Base-by-base conservation (phyloP, 768 basidiomycete genomes). In the Rhodosporidiobolus odoratus region DNA sequence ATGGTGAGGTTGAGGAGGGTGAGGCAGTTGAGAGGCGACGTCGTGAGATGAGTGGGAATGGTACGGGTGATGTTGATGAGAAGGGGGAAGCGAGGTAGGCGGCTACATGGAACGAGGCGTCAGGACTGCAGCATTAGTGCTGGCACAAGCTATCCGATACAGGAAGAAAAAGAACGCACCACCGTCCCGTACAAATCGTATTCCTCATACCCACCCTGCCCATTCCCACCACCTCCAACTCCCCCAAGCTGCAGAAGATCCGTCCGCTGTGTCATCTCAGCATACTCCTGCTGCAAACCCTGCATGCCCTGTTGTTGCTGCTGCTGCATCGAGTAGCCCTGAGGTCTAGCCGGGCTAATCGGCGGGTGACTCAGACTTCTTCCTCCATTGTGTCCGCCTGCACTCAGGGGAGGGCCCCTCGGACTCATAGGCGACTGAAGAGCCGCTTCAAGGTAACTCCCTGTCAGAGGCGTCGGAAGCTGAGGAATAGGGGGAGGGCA, bases 361-460 rank as follows among this genome's bases (percentile, higher is more conserved):
- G 65, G 65, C 34, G 63, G 69, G 52, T 72, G 71, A 62, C 67
- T 53, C 37, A 65, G 69, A 65, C n/a, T 73, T 58, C 76, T 69
- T 16, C 74, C 54, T 74, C 76, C 19, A 75, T 2, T 32, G 50
- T 45, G 53, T 60, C 52, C 41, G 43, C 56, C 35, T 61, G 66
- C 27, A 34, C 27, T 35, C 56, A 15, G 32, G 13, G 65, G 58
- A 25, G 52, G 58, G 23, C 57, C 60, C 25, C 45, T 58, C 21
- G 53, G 43, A 23, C 43, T 50, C 53, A 56, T 45, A 43, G 69
- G 65, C 30, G 69, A 62, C 17, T 45, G 40, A n/a, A 57, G 48
- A 19, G 2, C 45, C 37, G 32, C n/a, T 30, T 69, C 64, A 57
- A 73, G 72, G 50, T 66, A 73, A 35, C n/a, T 53, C 13, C 48